Evolutionary conservation across 257 asterid species (phyloP).

Genomic region (Solanum gandarillasii): DNA sequence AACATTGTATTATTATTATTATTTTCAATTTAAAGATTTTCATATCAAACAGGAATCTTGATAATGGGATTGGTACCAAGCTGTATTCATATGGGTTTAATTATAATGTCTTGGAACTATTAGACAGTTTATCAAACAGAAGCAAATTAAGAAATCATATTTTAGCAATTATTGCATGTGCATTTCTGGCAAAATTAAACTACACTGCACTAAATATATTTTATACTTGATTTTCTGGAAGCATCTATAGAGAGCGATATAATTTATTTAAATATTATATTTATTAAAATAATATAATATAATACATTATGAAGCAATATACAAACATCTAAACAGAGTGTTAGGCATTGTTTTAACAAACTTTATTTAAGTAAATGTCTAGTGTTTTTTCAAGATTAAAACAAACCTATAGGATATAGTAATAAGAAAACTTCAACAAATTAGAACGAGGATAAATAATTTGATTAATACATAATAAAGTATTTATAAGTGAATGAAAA

Average conservation of each 20-base stretch:
- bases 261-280: no score
- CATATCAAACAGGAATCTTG: neutral
- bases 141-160: neutral
- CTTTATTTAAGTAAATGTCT: neutral
- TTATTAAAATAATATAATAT: no score
- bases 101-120: neutral
- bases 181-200: neutral
- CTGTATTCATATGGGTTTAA: neutral
- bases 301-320: no score
- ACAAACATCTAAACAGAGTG: neutral
- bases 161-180: neutral
- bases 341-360: neutral
- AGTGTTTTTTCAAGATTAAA: neutral
- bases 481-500: neutral
- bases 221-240: neutral
- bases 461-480: neutral
- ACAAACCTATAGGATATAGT: neutral
- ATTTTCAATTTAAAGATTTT: neutral
- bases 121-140: neutral
- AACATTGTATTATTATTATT: neutral
- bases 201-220: neutral
- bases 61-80: neutral
- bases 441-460: neutral
- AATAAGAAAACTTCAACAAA: neutral
- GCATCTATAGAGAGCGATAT: neutral